These are phyloP conservation scores for Tulasnella sp. DNA, from an alignment of 768 basidiomycete species.

Conservation along the genomic window DNA sequence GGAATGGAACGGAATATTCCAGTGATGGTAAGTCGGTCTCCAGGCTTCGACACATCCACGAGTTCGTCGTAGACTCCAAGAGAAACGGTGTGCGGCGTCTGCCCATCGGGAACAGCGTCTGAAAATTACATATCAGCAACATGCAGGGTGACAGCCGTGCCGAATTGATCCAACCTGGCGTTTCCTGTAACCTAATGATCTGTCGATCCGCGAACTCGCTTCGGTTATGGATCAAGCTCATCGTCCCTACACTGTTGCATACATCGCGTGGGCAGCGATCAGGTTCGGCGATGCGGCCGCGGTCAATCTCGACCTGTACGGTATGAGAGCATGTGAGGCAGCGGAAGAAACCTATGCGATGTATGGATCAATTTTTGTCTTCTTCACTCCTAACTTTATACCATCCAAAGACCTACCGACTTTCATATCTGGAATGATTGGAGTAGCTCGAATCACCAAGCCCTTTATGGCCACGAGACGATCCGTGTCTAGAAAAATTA, in stretches of 20 bases:
- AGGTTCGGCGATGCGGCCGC: constrained; percentile 96
- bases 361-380: neutral
- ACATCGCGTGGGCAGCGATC: constrained; percentile 85
- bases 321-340: constrained; percentile 94
- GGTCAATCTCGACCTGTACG: constrained; percentile 92
- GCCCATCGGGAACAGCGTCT: constrained; percentile 95
- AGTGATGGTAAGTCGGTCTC: constrained; percentile 80
- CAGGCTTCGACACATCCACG: constrained; percentile 92
- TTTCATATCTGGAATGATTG: constrained; percentile 99
- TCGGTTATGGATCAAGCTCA: constrained; percentile 94
- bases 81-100: constrained; percentile 95
- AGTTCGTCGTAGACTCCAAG: constrained; percentile 97
- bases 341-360: constrained; percentile 80
- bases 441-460: constrained; percentile 92
- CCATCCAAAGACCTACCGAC: constrained; percentile 34
- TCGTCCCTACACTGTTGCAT: constrained; percentile 77
- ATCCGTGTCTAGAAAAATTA: constrained; percentile 67
- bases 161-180: constrained; percentile 40
- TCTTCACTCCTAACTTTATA: constrained; percentile 1
- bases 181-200: constrained; percentile 91
- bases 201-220: constrained; percentile 95
- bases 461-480: constrained; percentile 95
- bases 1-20: constrained; percentile 94
- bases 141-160: too few relatives aligned
- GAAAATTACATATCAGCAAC: neutral